Evolutionary conservation across 1,139 yeast genomes (phyloP), one percentile per base, ranked within the genome.

Genomic region (Saccharomyces hybrid): DNA sequence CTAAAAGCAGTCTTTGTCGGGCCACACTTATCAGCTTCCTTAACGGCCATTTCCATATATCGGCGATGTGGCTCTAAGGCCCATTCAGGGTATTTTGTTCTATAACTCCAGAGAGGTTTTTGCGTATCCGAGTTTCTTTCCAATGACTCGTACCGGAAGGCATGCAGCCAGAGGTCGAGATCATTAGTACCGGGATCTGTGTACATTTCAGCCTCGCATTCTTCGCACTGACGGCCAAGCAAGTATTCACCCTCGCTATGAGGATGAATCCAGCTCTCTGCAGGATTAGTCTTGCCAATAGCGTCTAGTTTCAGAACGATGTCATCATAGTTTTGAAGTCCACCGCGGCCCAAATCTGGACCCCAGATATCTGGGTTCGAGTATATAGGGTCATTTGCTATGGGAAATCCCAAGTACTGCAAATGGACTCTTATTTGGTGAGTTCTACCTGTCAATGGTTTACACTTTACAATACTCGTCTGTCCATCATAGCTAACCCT

Each of bases 371-470:
- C 70, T 25, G 78, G 78, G 62, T 86, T 87, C 1, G 88, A 82
- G 61, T 93, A 93, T 0, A 91, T 78, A 0, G 98, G 98, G 69
- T 93, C 99, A 68, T 93, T 91, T 28, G 96, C 96, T 52, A 93
- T 91, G 0, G 99, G 97, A 63, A 80, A 81, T 0, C 97, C 97
- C 28, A 93, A 65, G 62, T 78, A 86, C 69, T 91, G 97, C 54
- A 93, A 72, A 72, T 93, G 99, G 0, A 93, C 96, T 54, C 99
- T 74, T 52, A 93, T 89, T 67, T 93, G 99, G 69, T 93, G 99
- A 0, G 97, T 88, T 64, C 99, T 77, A 0, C 99, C 99, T 0
- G 99, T 91, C 25, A 79, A 71, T 0, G 99, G 99, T 57, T 75
- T 78, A 69, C 97, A 90, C 56, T 83, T 78, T 2, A 93, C 96